These are phyloP conservation scores for Pseudocercospora ulei DNA, from an alignment of 2,329 filamentous ascomycete genomes.

Conservation along the genomic window DNA sequence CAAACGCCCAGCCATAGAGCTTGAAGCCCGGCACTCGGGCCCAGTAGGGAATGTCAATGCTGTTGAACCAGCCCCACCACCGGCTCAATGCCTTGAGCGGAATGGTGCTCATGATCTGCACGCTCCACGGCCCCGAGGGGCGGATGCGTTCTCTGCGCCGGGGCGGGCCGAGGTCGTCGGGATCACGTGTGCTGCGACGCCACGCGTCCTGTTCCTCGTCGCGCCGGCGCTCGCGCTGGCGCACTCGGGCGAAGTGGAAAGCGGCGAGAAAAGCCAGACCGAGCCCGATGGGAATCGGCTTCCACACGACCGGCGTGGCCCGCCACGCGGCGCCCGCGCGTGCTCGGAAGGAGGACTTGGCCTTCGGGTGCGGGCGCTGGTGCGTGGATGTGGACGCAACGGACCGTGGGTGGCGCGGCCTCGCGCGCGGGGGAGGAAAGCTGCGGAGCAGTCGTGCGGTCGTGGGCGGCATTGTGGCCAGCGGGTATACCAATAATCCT, in stretches of 20 bases:
- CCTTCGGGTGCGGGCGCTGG: slow-evolving; percentile 21
- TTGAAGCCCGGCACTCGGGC: slow-evolving; percentile 82
- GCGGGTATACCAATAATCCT: too few species aligned
- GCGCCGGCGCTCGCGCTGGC: slow-evolving; percentile 40
- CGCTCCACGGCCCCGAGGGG: slow-evolving; percentile 81
- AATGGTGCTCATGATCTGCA: slow-evolving; percentile 86
- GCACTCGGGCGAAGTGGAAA: slow-evolving; percentile 73
- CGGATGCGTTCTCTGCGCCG: slow-evolving; percentile 55
- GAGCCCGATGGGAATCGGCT: slow-evolving; percentile 76
- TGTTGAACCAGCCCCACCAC: slow-evolving; percentile 85
- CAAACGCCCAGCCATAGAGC: slow-evolving; percentile 81
- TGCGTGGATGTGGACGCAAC: slow-evolving; percentile 20
- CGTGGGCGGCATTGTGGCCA: slow-evolving; percentile 12
- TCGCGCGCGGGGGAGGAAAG: slow-evolving; percentile 9
- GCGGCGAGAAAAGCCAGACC: slow-evolving; percentile 76
- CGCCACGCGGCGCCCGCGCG: slow-evolving; percentile 50
- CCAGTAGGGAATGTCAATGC: slow-evolving; percentile 77
- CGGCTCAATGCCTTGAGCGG: slow-evolving; percentile 84
- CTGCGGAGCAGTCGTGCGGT: slow-evolving; percentile 9
- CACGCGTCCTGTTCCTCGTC: slow-evolving; percentile 44
- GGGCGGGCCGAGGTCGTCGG: slow-evolving; percentile 42
- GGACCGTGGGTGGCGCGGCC: slow-evolving; percentile 10
- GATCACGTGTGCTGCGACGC: slow-evolving; percentile 27
- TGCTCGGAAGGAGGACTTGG: slow-evolving; percentile 44
- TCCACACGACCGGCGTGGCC: slow-evolving; percentile 69